phyloP scores from a whole-genome alignment of 805 yeast genomes.

The Yamadazyma tumulicola region DNA sequence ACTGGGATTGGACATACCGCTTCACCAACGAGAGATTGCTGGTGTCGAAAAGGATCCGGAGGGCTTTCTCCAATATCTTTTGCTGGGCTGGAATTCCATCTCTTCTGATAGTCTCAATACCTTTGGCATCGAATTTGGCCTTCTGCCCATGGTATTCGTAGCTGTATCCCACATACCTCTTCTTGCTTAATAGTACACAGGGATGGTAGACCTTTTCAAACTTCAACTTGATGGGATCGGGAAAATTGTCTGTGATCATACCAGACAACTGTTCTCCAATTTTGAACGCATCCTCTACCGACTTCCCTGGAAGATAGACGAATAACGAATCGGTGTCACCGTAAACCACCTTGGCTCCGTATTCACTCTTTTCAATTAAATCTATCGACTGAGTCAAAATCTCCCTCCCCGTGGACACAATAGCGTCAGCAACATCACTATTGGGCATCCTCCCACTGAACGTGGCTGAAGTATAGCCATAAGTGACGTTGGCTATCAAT shows the following conservation, averaged over 20 bases:
- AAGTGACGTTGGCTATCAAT: constrained; percentile 89
- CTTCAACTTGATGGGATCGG: constrained; percentile 77
- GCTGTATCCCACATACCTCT: constrained; percentile 85
- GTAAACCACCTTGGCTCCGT: constrained; percentile 92
- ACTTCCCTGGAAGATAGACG: constrained; percentile 82
- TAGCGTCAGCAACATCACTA: constrained; percentile 90
- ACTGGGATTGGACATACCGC: constrained; percentile 59
- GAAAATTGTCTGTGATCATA: constrained; percentile 60
- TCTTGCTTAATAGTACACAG: constrained; percentile 71
- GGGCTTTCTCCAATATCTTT: constrained; percentile 67
- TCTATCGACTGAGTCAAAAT: constrained; percentile 68
- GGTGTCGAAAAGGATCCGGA: constrained; percentile 69
- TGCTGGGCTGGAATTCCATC: constrained; percentile 95
- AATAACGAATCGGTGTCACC: constrained; percentile 96
- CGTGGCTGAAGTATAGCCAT: constrained; percentile 93
- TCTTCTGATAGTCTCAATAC: constrained; percentile 89
- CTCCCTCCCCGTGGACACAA: constrained; percentile 89
- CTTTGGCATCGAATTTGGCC: constrained; percentile 83
- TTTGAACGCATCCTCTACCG: constrained; percentile 70
- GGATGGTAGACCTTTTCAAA: constrained; percentile 94
- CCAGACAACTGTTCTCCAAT: constrained; percentile 71
- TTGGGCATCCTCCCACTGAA: constrained; percentile 98
- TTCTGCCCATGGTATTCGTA: constrained; percentile 57
- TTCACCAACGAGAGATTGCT: constrained; percentile 70
- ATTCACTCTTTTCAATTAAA: constrained; percentile 56